Evolutionary conservation across 805 yeast genomes (phyloP).

Genomic region (Suhomyces sp.): DNA sequence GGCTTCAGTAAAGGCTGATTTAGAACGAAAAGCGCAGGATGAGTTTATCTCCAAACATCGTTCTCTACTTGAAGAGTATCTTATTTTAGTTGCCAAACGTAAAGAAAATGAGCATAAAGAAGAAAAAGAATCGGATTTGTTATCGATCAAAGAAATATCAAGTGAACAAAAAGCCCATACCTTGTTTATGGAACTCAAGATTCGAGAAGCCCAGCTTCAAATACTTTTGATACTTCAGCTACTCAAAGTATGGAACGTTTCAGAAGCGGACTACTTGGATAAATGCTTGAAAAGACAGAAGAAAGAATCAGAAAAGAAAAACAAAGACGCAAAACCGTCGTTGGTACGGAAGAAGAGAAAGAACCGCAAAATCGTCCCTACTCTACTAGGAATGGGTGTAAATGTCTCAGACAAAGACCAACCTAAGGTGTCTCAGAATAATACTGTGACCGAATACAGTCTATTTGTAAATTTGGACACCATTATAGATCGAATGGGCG

Average conservation of each 20-base stretch:
- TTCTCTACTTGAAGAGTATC: conserved; percentile 17
- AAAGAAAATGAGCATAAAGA: background rate
- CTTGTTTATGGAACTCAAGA: conserved; percentile 41
- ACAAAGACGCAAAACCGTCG: conserved; percentile 17
- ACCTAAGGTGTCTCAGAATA: background rate
- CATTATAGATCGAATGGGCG: conserved; percentile 50
- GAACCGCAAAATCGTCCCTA: conserved; percentile 34
- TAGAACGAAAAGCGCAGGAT: conserved; percentile 15
- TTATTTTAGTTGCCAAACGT: background rate
- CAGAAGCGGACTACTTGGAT: conserved; percentile 33
- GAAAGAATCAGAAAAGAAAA: conserved; percentile 21
- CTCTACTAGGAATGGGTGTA: conserved; percentile 42
- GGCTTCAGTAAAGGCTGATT: background rate
- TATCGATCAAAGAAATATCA: conserved; percentile 2
- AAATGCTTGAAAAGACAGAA: conserved; percentile 23
- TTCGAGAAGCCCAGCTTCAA: conserved; percentile 57
- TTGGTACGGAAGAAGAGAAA: conserved; percentile 19
- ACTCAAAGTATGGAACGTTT: conserved; percentile 30
- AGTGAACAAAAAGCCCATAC: conserved; percentile 20
- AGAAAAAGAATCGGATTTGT: background rate
- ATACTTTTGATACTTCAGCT: conserved; percentile 47
- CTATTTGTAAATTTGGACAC: conserved; percentile 35
- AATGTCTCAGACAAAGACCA: conserved; percentile 7
- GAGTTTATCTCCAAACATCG: conserved; percentile 18
- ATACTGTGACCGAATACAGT: conserved; percentile 7